Conservation (phyloP, 805 yeast genomes). For the Cyberlindnera sargentensis region DNA sequence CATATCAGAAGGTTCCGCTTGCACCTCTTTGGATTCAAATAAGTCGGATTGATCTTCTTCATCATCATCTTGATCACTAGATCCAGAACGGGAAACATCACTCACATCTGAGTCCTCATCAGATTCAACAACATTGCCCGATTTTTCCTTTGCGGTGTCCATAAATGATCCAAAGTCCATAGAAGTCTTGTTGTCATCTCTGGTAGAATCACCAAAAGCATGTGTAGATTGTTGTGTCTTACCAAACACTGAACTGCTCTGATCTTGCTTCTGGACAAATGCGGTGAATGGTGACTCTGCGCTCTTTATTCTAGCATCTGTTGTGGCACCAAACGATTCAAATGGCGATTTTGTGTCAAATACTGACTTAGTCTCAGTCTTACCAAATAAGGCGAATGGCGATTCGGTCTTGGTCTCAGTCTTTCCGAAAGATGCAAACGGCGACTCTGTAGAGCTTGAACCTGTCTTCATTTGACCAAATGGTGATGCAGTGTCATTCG, state of each 20-base stretch:
- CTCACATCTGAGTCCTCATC: no score
- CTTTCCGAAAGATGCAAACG: conserved; percentile 5
- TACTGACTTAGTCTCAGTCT: no score
- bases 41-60: no score
- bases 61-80: no score
- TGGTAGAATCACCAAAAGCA: no score
- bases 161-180: no score
- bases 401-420: conserved; percentile 7
- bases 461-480: background rate
- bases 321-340: conserved; percentile 14
- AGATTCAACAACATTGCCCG: no score
- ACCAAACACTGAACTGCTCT: background rate
- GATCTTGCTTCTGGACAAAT: conserved; percentile 1
- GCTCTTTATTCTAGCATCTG: no score
- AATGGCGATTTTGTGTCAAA: conserved; percentile 17
- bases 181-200: no score
- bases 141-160: no score
- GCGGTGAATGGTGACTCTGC: conserved; percentile 8
- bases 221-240: background rate
- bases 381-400: conserved; percentile 15
- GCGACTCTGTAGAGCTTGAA: conserved; percentile 1
- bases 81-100: no score
- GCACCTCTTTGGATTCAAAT: no score
- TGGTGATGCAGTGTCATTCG: background rate
- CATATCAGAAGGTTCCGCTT: background rate